A percentile compares a stretch with the other conserved stretches of the same genome.
Conservation (phyloP, 2,329 filamentous ascomycete species). For the Paecilomyces sp. region DNA sequence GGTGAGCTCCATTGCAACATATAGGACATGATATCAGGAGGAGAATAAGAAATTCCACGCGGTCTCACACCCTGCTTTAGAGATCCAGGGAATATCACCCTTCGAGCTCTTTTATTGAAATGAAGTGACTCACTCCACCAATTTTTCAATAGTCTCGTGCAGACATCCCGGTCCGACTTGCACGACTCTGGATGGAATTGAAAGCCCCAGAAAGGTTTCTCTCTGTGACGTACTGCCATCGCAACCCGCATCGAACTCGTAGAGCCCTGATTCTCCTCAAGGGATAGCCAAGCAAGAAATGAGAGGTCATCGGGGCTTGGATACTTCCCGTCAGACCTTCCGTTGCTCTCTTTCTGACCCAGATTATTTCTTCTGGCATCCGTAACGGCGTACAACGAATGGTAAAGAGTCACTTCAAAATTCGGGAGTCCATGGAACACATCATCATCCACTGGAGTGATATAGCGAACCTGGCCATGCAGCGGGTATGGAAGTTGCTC, state of each 20-base stretch:
- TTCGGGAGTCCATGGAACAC: constrained; percentile 58
- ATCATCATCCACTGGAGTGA: constrained; percentile 54
- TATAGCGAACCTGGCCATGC: constrained; percentile 70
- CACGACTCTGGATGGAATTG: constrained; percentile 93
- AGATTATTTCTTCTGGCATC: background rate
- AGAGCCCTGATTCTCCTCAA: constrained; percentile 36
- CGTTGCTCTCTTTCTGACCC: background rate
- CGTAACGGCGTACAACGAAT: constrained; percentile 49
- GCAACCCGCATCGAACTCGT: constrained; percentile 43
- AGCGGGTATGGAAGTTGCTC: constrained; percentile 62
- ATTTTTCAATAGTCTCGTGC: constrained; percentile 56
- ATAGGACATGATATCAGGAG: constrained; percentile 41
- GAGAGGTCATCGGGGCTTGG: constrained; percentile 24
- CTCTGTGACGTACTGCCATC: constrained; percentile 67
- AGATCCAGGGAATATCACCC: constrained; percentile 13
- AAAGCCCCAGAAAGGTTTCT: constrained; percentile 73
- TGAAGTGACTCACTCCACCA: constrained; percentile 64
- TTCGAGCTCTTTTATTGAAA: constrained; percentile 48
- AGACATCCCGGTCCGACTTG: constrained; percentile 58
- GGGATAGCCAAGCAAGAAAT: constrained; percentile 56
- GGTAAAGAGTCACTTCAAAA: constrained; percentile 70
- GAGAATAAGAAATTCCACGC: constrained; percentile 8
- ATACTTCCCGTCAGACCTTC: constrained; percentile 5
- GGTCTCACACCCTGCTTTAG: constrained; percentile 13
- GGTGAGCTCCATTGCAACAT: constrained; percentile 26